Percentiles rank a stretch among this genome's conserved stretches.
Conservation (phyloP, 139 green algal species). For the Pseudopediastrum boryanum region DNA sequence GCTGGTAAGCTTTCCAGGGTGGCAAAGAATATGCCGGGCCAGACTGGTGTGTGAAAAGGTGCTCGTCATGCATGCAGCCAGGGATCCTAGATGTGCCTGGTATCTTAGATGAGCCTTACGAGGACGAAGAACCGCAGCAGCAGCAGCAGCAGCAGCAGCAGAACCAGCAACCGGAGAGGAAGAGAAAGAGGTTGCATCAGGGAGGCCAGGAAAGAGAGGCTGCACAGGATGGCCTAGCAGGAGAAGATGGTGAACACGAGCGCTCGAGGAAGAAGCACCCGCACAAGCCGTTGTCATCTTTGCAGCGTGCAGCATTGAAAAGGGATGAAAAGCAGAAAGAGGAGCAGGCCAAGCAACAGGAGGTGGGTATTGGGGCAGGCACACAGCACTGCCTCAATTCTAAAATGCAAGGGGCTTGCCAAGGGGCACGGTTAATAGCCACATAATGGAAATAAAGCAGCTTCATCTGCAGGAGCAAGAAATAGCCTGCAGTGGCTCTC, state of each 20-base stretch:
- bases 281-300: slow-evolving; percentile 18
- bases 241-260: not conserved
- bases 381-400: no score
- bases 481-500: no score
- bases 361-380: slow-evolving; percentile 23
- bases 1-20: no score
- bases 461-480: no score
- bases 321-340: not conserved
- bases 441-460: no score
- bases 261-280: not conserved
- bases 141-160: not conserved
- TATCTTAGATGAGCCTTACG: no score
- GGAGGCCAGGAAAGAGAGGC: not conserved
- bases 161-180: not conserved
- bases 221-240: not conserved
- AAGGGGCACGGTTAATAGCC: no score
- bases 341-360: slow-evolving; percentile 3
- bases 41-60: no score
- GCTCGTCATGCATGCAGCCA: no score
- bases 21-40: no score
- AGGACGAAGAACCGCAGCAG: not conserved
- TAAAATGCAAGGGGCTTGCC: no score
- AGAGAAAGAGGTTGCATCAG: not conserved
- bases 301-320: slow-evolving; percentile 42
- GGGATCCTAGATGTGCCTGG: no score